Evolutionary conservation across 306 rosid genomes (phyloP), one percentile per base, ranked within the genome.

Genomic region (Abrus pulchellus): DNA sequence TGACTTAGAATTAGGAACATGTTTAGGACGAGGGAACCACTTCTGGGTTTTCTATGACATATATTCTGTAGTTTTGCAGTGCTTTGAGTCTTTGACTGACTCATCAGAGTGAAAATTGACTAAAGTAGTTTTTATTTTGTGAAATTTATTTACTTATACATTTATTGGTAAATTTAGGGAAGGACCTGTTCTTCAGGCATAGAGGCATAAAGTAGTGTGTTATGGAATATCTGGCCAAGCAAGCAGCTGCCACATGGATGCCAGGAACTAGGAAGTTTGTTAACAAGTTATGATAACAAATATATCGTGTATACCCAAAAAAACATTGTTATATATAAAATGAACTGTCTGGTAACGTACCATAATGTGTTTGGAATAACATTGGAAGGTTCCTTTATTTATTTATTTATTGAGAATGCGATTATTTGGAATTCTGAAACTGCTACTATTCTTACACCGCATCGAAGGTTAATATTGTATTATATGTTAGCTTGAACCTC

Each of bases 281-380:
- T 75, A 47, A 12, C 54, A 61, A 48, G 68, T 76, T 76, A 55
- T 76, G 80, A 62, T 76, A 49, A 7, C 41, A 10, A 49, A 63
- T 20, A 2, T 63, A 10, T 52, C 5, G 14, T 76, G 65, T 61
- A 64, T 76, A 7, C 5, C 11, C 20, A 20, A 20, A 20, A 9
- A 65, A 65, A 44, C 4, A 38, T 20, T 47, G 36, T 30, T 76
- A 64, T 67, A 54, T 43, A 62, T 78, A 66, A 61, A 41, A 57
- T 13, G 3, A 41, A 28, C 57, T 77, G 33, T 45, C 14, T 27
- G 52, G 10, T 76, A 6, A 7, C 14, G 11, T 52, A 32, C 6
- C 2, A 6, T 34, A 28, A 7, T 64, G 64, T 52, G 13, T 43
- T 27, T 64, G 45, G 47, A 65, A 66, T 66, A 54, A 53, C 54